A percentile compares a stretch with the other conserved stretches of the same genome.
These are phyloP conservation scores for Alternaria sp. DNA, from an alignment of 2,329 filamentous ascomycete species.

Conservation along the genomic window DNA sequence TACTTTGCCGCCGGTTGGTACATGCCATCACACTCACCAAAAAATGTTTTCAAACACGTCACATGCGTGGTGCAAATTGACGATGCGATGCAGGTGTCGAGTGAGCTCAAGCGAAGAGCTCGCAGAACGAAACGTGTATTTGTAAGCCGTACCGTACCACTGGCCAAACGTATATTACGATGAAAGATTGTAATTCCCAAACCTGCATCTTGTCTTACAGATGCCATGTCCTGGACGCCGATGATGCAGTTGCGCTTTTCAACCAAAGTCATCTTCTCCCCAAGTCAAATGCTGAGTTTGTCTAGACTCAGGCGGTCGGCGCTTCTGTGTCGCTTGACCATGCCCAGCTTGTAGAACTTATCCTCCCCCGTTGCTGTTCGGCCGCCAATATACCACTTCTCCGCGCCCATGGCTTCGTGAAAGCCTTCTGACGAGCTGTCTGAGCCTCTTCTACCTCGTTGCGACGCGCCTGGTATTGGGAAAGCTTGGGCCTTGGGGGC, in stretches of 20 bases:
- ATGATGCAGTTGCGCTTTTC: conserved; percentile 35
- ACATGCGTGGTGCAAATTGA: conserved; percentile 15
- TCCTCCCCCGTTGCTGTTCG: conserved; percentile 80
- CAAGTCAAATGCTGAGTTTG: conserved; percentile 72
- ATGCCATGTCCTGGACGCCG: conserved; percentile 38
- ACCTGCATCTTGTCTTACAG: conserved; percentile 16
- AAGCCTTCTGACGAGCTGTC: conserved; percentile 81
- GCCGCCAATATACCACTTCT: conserved; percentile 85
- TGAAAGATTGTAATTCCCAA: conserved; percentile 20
- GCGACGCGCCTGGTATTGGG: conserved; percentile 46
- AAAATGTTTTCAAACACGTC: background rate
- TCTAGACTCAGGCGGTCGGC: conserved; percentile 78
- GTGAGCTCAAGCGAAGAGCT: conserved; percentile 23
- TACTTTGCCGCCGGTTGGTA: conserved; percentile 3
- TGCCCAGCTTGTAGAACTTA: conserved; percentile 80
- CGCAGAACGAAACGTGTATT: conserved; percentile 21
- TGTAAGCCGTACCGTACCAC: conserved; percentile 5
- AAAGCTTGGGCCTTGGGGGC: conserved; percentile 49
- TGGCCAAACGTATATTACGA: conserved; percentile 13
- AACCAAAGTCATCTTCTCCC: conserved; percentile 1
- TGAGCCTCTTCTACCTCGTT: conserved; percentile 67
- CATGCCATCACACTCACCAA: too few species aligned
- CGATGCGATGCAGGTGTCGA: background rate
- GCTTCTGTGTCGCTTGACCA: conserved; percentile 75
- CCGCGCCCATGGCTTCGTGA: conserved; percentile 72